Percentiles rank a stretch among this genome's conserved stretches.
Conservation (phyloP, 73 alveolate species). For the Paramecium sexaurelia region DNA sequence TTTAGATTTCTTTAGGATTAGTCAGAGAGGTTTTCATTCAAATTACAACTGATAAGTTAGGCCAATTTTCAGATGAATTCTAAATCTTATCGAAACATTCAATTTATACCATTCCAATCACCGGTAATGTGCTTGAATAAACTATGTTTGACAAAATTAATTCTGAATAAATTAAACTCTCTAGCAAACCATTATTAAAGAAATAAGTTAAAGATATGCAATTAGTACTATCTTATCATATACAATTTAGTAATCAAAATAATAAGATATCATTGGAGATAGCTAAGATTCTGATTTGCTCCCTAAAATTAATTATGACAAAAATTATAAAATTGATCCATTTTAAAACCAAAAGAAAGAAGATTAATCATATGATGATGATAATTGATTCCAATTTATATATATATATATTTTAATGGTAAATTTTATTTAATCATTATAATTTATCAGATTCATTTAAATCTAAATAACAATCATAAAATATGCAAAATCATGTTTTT, state of each 20-base stretch:
- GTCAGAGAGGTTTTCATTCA: constrained; percentile 70
- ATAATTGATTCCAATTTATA: not conserved
- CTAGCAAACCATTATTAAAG: constrained; percentile 49
- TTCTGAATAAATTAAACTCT: constrained; percentile 39
- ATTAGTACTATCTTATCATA: not conserved
- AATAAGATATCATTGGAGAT: constrained; percentile 50
- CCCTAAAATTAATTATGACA: constrained; percentile 51
- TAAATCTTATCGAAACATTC: constrained; percentile 80
- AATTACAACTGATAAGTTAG: constrained; percentile 62
- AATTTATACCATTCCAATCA: constrained; percentile 80
- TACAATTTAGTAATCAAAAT: not conserved
- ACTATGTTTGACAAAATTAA: constrained; percentile 33
- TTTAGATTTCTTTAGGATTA: constrained; percentile 82
- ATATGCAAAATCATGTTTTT: not conserved
- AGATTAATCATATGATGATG: constrained; percentile 15
- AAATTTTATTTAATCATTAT: too few relatives aligned
- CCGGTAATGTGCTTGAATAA: constrained; percentile 70
- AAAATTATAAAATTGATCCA: constrained; percentile 44
- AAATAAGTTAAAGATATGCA: constrained; percentile 54
- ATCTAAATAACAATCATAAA: not conserved
- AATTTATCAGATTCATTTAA: not conserved
- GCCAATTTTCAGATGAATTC: constrained; percentile 73
- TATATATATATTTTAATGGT: not conserved
- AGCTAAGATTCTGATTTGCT: constrained; percentile 63
- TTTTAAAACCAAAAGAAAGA: constrained; percentile 30